Percentiles rank a stretch among this genome's conserved stretches.
Conservation (phyloP, 768 basidiomycete genomes). For the Vararia minispora region DNA sequence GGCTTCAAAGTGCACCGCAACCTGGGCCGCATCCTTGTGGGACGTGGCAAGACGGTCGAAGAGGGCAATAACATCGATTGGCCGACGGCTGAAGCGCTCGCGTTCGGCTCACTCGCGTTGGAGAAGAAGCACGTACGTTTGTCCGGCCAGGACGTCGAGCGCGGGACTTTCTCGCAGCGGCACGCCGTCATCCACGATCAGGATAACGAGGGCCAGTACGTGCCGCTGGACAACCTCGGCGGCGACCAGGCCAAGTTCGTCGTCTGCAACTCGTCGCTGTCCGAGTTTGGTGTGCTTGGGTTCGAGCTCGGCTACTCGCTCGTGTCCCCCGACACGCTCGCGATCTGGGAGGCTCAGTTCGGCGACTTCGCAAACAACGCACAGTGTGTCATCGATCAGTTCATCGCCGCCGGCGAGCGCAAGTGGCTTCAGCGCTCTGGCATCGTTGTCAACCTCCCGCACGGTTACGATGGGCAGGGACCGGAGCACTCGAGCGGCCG, state of each 20-base stretch:
- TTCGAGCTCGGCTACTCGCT: constrained; percentile 99
- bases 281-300: constrained; percentile 89
- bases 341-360: constrained; percentile 98
- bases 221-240: constrained; percentile 83
- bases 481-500: constrained; percentile 97
- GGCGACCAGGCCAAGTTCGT: constrained; percentile 87
- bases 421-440: constrained; percentile 97
- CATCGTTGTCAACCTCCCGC: constrained; percentile 79
- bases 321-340: constrained; percentile 85
- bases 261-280: constrained; percentile 93
- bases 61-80: constrained; percentile 93
- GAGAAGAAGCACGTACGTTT: constrained; percentile 92
- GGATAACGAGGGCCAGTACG: constrained; percentile 79
- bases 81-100: constrained; percentile 97
- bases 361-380: constrained; percentile 98
- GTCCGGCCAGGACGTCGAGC: constrained; percentile 97
- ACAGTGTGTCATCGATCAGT: constrained; percentile 97
- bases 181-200: constrained; percentile 98
- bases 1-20: constrained; percentile 87
- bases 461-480: constrained; percentile 97
- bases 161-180: constrained; percentile 97
- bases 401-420: constrained; percentile 92
- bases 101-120: constrained; percentile 86
- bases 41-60: constrained; percentile 82
- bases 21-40: constrained; percentile 81